A percentile compares a stretch with the other conserved stretches of the same genome.
phyloP scores from a whole-genome alignment of 2,329 filamentous ascomycete species.

The Venturia pyrina region DNA sequence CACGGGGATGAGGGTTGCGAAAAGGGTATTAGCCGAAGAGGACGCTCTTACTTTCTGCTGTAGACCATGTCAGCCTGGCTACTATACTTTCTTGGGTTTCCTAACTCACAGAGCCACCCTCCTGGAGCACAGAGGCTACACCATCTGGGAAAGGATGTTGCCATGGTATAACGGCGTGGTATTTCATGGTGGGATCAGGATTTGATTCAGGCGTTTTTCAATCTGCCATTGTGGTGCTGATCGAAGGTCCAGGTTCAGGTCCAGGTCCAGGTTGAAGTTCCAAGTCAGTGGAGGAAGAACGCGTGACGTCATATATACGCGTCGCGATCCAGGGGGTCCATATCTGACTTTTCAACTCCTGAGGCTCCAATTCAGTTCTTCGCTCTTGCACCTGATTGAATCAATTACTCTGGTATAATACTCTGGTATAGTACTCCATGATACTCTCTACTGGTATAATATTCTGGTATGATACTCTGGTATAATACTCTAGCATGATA shows the following conservation, averaged over 20 bases:
- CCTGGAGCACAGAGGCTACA: not conserved
- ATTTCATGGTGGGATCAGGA: not conserved
- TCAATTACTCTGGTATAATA: too few relatives aligned
- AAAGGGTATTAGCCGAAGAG: slow-evolving; percentile 28
- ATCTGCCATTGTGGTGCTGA: not conserved
- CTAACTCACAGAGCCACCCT: not conserved
- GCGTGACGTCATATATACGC: too few relatives aligned
- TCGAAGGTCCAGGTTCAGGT: not conserved
- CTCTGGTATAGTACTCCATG: too few relatives aligned
- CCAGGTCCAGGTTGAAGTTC: too few relatives aligned
- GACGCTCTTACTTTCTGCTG: not conserved
- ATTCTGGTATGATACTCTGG: too few relatives aligned
- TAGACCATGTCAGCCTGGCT: not conserved
- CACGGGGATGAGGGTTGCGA: slow-evolving; percentile 46
- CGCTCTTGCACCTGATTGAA: too few relatives aligned
- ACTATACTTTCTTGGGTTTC: not conserved
- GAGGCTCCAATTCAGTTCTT: too few relatives aligned
- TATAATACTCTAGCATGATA: too few relatives aligned
- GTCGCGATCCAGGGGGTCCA: too few relatives aligned
- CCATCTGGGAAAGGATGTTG: not conserved
- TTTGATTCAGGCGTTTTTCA: not conserved
- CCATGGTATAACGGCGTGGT: not conserved
- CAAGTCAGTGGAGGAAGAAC: too few relatives aligned
- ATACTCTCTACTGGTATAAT: too few relatives aligned
- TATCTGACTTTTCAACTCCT: too few relatives aligned